Percentiles rank a stretch among this genome's conserved stretches.
Conservation (phyloP, 352 stramenopile genomes). For the Blastocystis sp. region DNA sequence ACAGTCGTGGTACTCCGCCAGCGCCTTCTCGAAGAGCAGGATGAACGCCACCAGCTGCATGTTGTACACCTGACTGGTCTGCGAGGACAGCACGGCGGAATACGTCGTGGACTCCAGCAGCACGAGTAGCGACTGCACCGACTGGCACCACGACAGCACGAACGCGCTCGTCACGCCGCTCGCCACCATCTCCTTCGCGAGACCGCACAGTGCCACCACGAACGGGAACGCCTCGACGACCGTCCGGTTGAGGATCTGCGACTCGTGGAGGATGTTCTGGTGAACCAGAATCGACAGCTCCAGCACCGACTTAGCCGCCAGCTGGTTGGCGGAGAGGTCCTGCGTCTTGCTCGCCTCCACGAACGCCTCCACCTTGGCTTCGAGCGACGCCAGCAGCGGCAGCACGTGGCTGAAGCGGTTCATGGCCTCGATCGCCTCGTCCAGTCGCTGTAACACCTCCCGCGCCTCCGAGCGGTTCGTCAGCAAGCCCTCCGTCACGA, state of each 20-base stretch:
- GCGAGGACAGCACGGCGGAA: not conserved
- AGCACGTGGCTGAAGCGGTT: not conserved
- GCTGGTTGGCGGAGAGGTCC: not conserved
- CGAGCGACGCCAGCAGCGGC: constrained; percentile 28
- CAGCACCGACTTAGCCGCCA: constrained; percentile 31
- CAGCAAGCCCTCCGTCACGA: constrained; percentile 20
- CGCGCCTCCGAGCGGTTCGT: not conserved
- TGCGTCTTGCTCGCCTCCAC: not conserved
- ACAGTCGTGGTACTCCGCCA: not conserved
- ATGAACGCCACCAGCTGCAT: constrained; percentile 48
- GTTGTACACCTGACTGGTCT: not conserved
- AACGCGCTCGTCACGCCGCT: not conserved
- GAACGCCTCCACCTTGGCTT: not conserved
- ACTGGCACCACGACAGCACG: not conserved
- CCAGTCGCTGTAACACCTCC: not conserved
- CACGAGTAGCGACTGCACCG: not conserved
- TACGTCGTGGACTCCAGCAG: constrained; percentile 14
- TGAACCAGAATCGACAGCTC: constrained; percentile 23
- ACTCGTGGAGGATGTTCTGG: constrained; percentile 8
- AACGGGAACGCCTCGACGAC: not conserved
- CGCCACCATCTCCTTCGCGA: not conserved
- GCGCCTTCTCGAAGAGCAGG: constrained; percentile 3
- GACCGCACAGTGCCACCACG: not conserved
- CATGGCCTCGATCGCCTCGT: not conserved
- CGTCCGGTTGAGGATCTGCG: constrained; percentile 39